These are phyloP conservation scores for Hapsidospora chrysogenum DNA, from an alignment of 495 filamentous ascomycete genomes.

Conservation along the genomic window DNA sequence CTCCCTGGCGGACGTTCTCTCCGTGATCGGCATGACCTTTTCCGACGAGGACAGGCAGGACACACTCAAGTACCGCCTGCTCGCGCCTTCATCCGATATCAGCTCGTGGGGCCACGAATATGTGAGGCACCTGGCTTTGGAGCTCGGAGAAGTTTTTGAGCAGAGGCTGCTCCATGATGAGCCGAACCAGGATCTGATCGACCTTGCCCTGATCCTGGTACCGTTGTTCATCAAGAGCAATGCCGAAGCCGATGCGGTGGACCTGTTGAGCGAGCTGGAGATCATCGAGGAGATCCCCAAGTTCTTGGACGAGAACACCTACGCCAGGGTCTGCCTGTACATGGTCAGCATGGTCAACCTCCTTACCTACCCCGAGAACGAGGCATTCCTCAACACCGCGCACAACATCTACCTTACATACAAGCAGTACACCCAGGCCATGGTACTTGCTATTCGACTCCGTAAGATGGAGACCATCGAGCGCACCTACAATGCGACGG, in stretches of 20 bases:
- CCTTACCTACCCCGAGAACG: conserved; percentile 91
- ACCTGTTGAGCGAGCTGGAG: conserved; percentile 90
- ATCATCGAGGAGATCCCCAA: conserved; percentile 85
- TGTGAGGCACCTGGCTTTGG: conserved; percentile 83
- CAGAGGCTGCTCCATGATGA: conserved; percentile 47
- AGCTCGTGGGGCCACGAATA: conserved; percentile 99
- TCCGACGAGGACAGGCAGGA: conserved; percentile 92
- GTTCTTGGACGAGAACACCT: conserved; percentile 88
- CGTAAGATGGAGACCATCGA: conserved; percentile 72
- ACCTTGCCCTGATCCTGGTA: conserved; percentile 70
- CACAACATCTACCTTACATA: conserved; percentile 86
- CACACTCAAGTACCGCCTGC: conserved; percentile 84
- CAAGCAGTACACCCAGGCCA: conserved; percentile 81
- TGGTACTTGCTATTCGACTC: conserved; percentile 83
- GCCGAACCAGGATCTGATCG: conserved; percentile 52
- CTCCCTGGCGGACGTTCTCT: conserved; percentile 85
- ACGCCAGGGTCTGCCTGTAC: conserved; percentile 82
- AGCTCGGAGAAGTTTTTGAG: conserved; percentile 86
- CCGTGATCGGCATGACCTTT: conserved; percentile 97
- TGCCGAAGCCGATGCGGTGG: conserved; percentile 93
- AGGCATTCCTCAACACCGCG: conserved; percentile 78
- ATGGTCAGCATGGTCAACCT: conserved; percentile 99
- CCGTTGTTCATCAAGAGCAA: conserved; percentile 95
- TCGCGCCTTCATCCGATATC: conserved; percentile 80
- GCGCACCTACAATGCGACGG: conserved; percentile 59